Evolutionary conservation across 345 rosid genomes (phyloP), one percentile per base, ranked within the genome.

Genomic region (Bretschneidera sinensis): DNA sequence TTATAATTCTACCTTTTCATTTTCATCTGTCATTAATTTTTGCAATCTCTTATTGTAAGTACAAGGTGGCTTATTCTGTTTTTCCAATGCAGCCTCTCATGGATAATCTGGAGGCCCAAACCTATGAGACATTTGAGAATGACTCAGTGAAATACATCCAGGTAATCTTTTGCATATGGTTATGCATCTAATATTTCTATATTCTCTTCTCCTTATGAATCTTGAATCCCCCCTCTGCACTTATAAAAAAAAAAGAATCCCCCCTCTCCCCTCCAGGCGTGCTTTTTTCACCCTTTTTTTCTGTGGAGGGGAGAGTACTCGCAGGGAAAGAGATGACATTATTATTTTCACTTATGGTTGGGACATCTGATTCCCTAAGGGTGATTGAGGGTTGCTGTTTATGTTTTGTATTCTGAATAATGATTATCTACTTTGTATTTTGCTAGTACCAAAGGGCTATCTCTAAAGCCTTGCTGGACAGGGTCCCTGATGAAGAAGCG

Each of bases 101-200:
- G 99, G 99, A 94, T 68, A 94, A 94, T 79, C 81, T 94, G 49
- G 99, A 94, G 79, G 99, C 99, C 64, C 99, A 94, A 73, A 94
- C 99, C 24, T 94, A 90, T 57, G 96, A 94, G 83, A 94, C 97
- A 10, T 94, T 94, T 82, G 99, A 88, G 83, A 94, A 84, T 80
- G 97, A 94, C 74, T 69, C 87, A 0, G 75, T 82, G 57, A 94
- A 94, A 73, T 94, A 90, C 71, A 76, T 64, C n/a, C 97, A 90
- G 92, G 97, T 94, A 79, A 66, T 59, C 31, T 16, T 21, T 0
- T 33, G 14, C 55, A 21, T 66, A 25, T 33, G 18, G 28, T 65
- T 63, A 59, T 55, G 43, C 9, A 33, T 49, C 24, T 24, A 23
- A n/a, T 18, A n/a, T 21, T 35, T 62, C n/a, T 62, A 21, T 52